Percentiles rank a stretch among this genome's conserved stretches.
These are phyloP conservation scores for Coelastrella sp. DNA, from an alignment of 139 green algal species.

Conservation along the genomic window DNA sequence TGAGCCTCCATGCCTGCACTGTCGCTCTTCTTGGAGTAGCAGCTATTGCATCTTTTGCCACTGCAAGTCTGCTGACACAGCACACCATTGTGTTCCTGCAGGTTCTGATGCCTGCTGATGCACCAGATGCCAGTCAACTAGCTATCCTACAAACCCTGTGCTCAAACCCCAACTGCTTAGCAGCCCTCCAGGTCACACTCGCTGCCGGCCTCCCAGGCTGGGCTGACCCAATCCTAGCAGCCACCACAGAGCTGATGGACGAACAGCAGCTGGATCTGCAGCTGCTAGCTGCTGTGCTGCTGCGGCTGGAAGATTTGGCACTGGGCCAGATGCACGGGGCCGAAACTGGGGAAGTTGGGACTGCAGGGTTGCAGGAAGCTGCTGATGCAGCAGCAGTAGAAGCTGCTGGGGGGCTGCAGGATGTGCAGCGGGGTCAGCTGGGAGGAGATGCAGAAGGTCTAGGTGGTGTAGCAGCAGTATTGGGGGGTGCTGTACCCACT, in stretches of 20 bases:
- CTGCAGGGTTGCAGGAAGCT: too few species aligned
- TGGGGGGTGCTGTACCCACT: background rate
- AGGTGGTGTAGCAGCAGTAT: background rate
- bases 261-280: slow-evolving; percentile 17
- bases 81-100: background rate
- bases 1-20: too few species aligned
- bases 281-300: slow-evolving; percentile 15
- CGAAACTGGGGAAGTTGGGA: background rate
- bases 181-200: slow-evolving; percentile 17
- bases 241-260: background rate
- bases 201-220: background rate
- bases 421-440: too few species aligned
- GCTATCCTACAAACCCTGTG: slow-evolving; percentile 29
- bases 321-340: background rate
- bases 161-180: slow-evolving; percentile 22
- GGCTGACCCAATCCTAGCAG: slow-evolving; percentile 26
- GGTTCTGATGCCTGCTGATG: slow-evolving; percentile 26
- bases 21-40: too few species aligned
- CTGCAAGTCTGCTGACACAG: too few species aligned
- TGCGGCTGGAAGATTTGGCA: slow-evolving; percentile 23
- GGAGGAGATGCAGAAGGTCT: background rate
- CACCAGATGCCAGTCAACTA: slow-evolving; percentile 13
- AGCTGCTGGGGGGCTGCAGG: background rate
- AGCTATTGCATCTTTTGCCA: too few species aligned
- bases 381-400: background rate